A percentile compares a stretch with the other conserved stretches of the same genome.
Conservation (phyloP, 1,284 basidiomycete species). For the Malassezia equina region DNA sequence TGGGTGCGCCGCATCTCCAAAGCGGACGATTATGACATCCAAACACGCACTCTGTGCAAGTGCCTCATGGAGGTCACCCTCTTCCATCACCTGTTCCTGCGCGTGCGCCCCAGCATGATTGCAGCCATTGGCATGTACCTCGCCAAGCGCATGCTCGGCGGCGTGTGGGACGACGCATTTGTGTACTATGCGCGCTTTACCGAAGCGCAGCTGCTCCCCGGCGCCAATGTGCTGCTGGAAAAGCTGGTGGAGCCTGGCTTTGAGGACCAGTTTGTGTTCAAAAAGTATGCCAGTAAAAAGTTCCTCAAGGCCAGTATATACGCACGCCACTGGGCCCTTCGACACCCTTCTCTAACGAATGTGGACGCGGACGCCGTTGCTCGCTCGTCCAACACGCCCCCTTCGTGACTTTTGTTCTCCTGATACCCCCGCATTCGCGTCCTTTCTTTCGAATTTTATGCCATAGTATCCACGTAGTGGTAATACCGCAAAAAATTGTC, state of each 20-base stretch:
- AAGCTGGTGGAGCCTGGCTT: constrained; percentile 73
- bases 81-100: constrained; percentile 82
- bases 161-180: constrained; percentile 62
- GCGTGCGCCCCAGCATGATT: constrained; percentile 82
- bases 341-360: constrained; percentile 22
- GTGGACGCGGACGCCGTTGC: neutral
- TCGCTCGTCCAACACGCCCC: neutral
- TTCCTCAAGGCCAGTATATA: constrained; percentile 65
- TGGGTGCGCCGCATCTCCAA: constrained; percentile 96
- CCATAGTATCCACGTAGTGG: neutral
- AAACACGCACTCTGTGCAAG: constrained; percentile 83
- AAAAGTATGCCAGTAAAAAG: constrained; percentile 92
- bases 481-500: constrained; percentile 2
- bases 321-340: constrained; percentile 51
- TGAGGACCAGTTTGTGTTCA: constrained; percentile 75
- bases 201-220: constrained; percentile 74
- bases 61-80: constrained; percentile 94
- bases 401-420: neutral
- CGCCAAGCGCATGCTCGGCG: constrained; percentile 46
- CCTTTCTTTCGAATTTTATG: neutral
- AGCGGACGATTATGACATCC: constrained; percentile 93
- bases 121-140: constrained; percentile 92
- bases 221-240: constrained; percentile 72
- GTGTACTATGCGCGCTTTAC: constrained; percentile 87
- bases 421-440: neutral